Evolutionary conservation across 2,329 filamentous ascomycete genomes (phyloP), one percentile per base, ranked within the genome.

Genomic region (Diaporthe destruens): DNA sequence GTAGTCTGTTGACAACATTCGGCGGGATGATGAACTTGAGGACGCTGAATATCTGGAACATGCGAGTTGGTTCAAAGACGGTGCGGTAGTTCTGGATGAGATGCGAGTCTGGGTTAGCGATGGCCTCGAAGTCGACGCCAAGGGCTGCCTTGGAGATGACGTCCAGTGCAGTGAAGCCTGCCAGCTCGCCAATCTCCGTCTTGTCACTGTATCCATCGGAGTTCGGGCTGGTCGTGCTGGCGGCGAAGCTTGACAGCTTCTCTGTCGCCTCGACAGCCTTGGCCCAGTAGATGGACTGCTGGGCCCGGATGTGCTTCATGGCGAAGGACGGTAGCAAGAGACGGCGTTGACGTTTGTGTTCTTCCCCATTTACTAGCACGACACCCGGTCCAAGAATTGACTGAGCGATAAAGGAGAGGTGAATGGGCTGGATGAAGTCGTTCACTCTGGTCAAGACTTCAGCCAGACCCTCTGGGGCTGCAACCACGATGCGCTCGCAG

Each of bases 61-160:
- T 54, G n/a, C 44, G 44, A 11, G 44, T 53, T 11, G 47, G 47
- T n/a, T 54, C 63, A 16, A 67, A 53, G 14, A 67, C 63, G 20
- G 20, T 67, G 49, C 47, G 63, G 49, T 67, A 53, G n/a, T 67
- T 67, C 39, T 54, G 63, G 63, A 54, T 67, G 34, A 67, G 63
- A 34, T 54, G 47, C 2, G 44, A 67, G 9, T 53, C 63, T 23
- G 47, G n/a, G 32, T 53, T 67, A 4, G 47, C 63, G 47, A 67
- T 67, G 32, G 63, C 63, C 63, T 67, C 63, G 16, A 67, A 67
- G 63, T 54, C 63, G 32, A 67, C 44, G 14, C 63, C 47, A n/a
- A 54, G 63, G 16, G 63, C 63, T 25, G 63, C 47, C 32, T 67
- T 54, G 63, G 63, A 67, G 63, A 67, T 54, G 16, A 53, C 63